A percentile compares a stretch with the other conserved stretches of the same genome.
Conservation (phyloP, 345 rosid species). For the Euphorbia tirucalli region DNA sequence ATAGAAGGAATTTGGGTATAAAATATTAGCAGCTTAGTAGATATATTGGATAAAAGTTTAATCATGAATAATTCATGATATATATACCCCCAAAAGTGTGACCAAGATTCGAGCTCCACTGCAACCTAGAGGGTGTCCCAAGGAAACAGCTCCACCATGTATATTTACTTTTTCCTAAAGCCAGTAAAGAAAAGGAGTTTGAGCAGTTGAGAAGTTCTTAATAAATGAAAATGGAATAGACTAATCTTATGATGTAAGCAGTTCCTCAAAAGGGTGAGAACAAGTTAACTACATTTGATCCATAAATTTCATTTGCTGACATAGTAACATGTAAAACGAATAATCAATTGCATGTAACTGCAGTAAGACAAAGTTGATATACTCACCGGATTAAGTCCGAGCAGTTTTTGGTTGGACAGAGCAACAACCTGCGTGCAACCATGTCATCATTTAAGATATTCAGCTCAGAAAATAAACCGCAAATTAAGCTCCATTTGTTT, state of each 20-base stretch:
- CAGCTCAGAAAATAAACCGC: not conserved
- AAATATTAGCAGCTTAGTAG: not conserved
- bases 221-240: not conserved
- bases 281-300: not conserved
- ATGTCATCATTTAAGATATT: constrained; percentile 8
- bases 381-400: constrained; percentile 77
- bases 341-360: not conserved
- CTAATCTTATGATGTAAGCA: too few species aligned
- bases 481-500: constrained; percentile 2
- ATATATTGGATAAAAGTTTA: not conserved
- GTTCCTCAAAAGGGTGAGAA: too few species aligned
- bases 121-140: constrained; percentile 99
- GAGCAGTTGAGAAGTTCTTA: too few species aligned
- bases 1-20: too few species aligned
- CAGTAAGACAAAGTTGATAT: constrained; percentile 8
- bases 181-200: not conserved
- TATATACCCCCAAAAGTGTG: constrained; percentile 88
- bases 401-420: constrained; percentile 82
- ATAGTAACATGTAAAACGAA: too few species aligned
- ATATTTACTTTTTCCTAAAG: constrained; percentile 79
- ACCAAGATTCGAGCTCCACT: constrained; percentile 95
- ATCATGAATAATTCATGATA: not conserved
- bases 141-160: constrained; percentile 92
- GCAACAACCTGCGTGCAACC: constrained; percentile 70
- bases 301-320: not conserved